Evolutionary conservation across 257 asterid species (phyloP).

Genomic region (Przewalskia tangutica): DNA sequence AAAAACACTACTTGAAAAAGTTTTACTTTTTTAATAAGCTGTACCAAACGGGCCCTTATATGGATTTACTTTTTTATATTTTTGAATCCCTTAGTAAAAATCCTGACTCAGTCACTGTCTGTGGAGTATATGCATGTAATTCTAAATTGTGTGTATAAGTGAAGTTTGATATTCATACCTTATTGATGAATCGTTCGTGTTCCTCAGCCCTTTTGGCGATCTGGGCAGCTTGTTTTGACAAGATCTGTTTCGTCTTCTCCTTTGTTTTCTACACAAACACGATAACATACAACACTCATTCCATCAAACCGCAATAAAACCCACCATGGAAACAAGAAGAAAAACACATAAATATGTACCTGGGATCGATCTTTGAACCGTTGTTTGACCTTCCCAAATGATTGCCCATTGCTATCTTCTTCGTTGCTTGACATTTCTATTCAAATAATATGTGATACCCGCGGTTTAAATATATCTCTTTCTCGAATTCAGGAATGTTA

Average conservation of each 20-base stretch:
- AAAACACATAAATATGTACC: constrained; percentile 25
- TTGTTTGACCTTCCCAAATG: constrained; percentile 33
- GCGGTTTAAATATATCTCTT: background rate
- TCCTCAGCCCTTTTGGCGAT: constrained; percentile 96
- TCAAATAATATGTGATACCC: background rate
- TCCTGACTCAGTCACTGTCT: too few relatives aligned
- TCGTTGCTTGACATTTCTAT: constrained; percentile 41
- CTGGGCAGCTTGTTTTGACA: constrained; percentile 60
- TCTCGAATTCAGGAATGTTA: background rate
- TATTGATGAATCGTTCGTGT: constrained; percentile 82
- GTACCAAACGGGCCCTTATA: too few relatives aligned
- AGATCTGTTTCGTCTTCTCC: constrained; percentile 65
- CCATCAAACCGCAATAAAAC: constrained; percentile 10
- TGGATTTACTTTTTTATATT: too few relatives aligned
- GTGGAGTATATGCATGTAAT: background rate
- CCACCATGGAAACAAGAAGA: background rate
- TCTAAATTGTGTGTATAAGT: background rate
- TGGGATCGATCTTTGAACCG: constrained; percentile 72
- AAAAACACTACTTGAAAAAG: too few relatives aligned
- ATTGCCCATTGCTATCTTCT: constrained; percentile 46
- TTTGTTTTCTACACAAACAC: constrained; percentile 52
- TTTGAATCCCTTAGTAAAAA: too few relatives aligned
- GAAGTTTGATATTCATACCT: constrained; percentile 29
- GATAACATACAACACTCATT: background rate
- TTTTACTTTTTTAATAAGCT: too few relatives aligned